These are phyloP conservation scores for Talaromyces sp. DNA, from an alignment of 2,329 filamentous ascomycete species.

Conservation along the genomic window DNA sequence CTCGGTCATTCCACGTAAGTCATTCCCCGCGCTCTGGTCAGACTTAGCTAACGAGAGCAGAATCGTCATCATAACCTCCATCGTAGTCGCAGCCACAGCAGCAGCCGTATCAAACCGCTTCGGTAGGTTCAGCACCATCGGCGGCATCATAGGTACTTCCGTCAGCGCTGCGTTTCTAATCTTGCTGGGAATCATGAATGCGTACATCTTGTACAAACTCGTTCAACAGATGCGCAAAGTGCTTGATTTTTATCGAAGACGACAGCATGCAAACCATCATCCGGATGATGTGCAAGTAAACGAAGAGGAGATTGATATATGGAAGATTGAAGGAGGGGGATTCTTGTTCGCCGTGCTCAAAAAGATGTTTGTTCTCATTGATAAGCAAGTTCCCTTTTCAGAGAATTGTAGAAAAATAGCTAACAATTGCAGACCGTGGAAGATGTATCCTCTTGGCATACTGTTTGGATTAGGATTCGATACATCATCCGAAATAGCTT, in stretches of 20 bases:
- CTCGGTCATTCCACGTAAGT: slow-evolving; percentile 77
- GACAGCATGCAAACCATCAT: slow-evolving; percentile 33
- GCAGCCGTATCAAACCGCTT: slow-evolving; percentile 79
- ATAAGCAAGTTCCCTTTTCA: slow-evolving; percentile 37
- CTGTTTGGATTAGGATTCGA: slow-evolving; percentile 93
- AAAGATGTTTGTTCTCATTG: slow-evolving; percentile 69
- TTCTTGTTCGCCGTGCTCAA: slow-evolving; percentile 69
- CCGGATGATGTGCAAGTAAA: slow-evolving; percentile 46
- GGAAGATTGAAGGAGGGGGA: slow-evolving; percentile 72
- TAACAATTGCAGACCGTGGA: slow-evolving; percentile 58
- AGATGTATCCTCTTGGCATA: slow-evolving; percentile 89
- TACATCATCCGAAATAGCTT: slow-evolving; percentile 87
- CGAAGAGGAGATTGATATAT: slow-evolving; percentile 50
- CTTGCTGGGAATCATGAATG: slow-evolving; percentile 76
- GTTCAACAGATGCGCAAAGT: slow-evolving; percentile 64
- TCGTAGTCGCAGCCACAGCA: slow-evolving; percentile 86
- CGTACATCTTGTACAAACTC: slow-evolving; percentile 77
- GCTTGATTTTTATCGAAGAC: slow-evolving; percentile 38
- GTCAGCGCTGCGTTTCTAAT: slow-evolving; percentile 82
- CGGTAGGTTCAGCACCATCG: slow-evolving; percentile 71
- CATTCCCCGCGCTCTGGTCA: slow-evolving; percentile 1
- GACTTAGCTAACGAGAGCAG: slow-evolving; percentile 19
- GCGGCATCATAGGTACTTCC: slow-evolving; percentile 83
- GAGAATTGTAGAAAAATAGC: not conserved
- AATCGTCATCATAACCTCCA: slow-evolving; percentile 83